Percentiles rank a stretch among this genome's conserved stretches.
phyloP scores from a whole-genome alignment of 768 basidiomycete genomes.

The Tylopilus sp. region DNA sequence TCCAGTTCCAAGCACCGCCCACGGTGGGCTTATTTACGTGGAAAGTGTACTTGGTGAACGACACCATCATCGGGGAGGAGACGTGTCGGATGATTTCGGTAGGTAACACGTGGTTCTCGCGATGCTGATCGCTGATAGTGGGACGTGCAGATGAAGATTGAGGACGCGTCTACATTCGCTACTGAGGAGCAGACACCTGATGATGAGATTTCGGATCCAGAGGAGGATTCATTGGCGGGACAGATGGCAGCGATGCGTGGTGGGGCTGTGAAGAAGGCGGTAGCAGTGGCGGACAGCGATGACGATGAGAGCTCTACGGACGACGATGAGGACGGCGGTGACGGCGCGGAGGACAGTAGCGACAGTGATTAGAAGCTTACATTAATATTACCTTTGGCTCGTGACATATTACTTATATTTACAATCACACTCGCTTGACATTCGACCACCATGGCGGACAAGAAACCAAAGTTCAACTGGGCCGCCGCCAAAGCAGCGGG shows the following conservation, averaged over 20 bases:
- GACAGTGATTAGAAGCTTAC: conserved; percentile 23
- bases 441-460: neutral
- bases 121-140: conserved; percentile 1
- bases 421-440: neutral
- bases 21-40: conserved; percentile 82
- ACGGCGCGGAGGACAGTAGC: conserved; percentile 25
- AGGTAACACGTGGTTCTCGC: conserved; percentile 26
- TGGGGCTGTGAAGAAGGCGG: conserved; percentile 69
- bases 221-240: conserved; percentile 93
- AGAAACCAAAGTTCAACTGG: conserved; percentile 37
- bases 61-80: conserved; percentile 87
- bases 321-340: conserved; percentile 19
- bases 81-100: conserved; percentile 67
- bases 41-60: conserved; percentile 82
- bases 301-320: conserved; percentile 29
- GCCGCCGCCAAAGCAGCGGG: conserved; percentile 57
- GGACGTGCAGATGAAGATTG: conserved; percentile 71
- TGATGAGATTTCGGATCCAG: conserved; percentile 97
- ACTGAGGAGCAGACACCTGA: conserved; percentile 63
- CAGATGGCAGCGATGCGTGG: conserved; percentile 98
- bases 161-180: conserved; percentile 58
- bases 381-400: too few relatives aligned
- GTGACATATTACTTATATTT: too few relatives aligned
- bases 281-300: conserved; percentile 30
- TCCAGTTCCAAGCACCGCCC: conserved; percentile 94